Conservation (phyloP, 805 yeast species). For the Kodamaea neixiangensis region DNA sequence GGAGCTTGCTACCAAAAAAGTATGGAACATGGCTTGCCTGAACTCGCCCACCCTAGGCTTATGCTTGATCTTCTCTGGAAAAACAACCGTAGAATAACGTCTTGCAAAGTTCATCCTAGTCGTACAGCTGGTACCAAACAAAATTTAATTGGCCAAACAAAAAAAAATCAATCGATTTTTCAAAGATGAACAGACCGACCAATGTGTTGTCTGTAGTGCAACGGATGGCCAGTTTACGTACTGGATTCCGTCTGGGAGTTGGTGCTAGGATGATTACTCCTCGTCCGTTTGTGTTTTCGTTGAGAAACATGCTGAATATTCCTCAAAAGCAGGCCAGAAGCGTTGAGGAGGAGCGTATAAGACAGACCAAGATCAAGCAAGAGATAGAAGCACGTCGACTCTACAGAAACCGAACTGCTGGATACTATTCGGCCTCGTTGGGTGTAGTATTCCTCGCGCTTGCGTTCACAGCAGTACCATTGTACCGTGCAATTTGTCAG, state of each 20-base stretch:
- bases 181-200: background rate
- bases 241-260: background rate
- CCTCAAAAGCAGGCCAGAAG: slow-evolving; percentile 1
- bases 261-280: background rate
- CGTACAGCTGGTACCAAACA: background rate
- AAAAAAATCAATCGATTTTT: slow-evolving; percentile 8
- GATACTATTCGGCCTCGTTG: slow-evolving; percentile 68
- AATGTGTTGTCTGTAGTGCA: background rate
- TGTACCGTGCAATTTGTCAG: slow-evolving; percentile 88
- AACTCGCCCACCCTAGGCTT: slow-evolving; percentile 40
- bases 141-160: background rate
- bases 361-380: slow-evolving; percentile 18
- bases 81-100: slow-evolving; percentile 1
- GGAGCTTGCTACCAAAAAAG: slow-evolving; percentile 41
- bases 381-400: slow-evolving; percentile 30
- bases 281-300: background rate
- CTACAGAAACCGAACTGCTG: slow-evolving; percentile 53
- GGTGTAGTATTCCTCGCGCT: slow-evolving; percentile 71
- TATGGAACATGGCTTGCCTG: slow-evolving; percentile 38
- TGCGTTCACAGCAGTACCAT: slow-evolving; percentile 88
- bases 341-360: slow-evolving; percentile 7
- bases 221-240: background rate
- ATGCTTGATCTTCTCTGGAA: slow-evolving; percentile 6
- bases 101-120: background rate
- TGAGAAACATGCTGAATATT: background rate